These are phyloP conservation scores for Hypocreales sp. DNA, from an alignment of 2,329 filamentous ascomycete genomes.

Conservation along the genomic window DNA sequence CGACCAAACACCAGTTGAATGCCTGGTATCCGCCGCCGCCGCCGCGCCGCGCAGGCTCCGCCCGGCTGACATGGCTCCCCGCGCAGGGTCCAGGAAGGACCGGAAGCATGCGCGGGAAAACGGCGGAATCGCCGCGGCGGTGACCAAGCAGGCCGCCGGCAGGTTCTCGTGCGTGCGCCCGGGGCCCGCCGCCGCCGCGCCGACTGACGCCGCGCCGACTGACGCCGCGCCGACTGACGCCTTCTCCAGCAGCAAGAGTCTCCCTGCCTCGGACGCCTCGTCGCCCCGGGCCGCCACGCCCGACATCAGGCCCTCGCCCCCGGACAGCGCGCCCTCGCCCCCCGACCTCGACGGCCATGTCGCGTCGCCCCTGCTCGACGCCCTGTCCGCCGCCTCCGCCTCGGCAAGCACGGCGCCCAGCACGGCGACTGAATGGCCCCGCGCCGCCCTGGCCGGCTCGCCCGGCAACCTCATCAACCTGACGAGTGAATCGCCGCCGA, in stretches of 20 bases:
- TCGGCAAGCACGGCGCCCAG: conserved; percentile 31
- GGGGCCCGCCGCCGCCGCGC: neutral
- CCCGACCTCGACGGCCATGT: conserved; percentile 11
- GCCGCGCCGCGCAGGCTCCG: conserved; percentile 4
- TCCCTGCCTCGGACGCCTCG: conserved; percentile 25
- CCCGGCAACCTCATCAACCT: conserved; percentile 36
- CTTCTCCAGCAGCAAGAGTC: conserved; percentile 12
- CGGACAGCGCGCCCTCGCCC: conserved; percentile 15
- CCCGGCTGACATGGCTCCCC: conserved; percentile 8
- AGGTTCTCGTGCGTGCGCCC: conserved; percentile 31
- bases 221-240: conserved; percentile 14
- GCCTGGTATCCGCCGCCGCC: conserved; percentile 2
- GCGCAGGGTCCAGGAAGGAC: conserved; percentile 31
- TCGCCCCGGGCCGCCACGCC: conserved; percentile 28
- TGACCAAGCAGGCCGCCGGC: conserved; percentile 34
- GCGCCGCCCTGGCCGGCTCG: conserved; percentile 27
- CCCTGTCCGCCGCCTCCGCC: conserved; percentile 31
- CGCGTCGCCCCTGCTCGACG: conserved; percentile 30
- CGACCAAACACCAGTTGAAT: conserved; percentile 1
- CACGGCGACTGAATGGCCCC: conserved; percentile 29
- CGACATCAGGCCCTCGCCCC: conserved; percentile 24
- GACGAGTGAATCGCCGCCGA: conserved; percentile 35
- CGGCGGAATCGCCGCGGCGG: conserved; percentile 35
- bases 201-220: conserved; percentile 11
- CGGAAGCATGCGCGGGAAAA: conserved; percentile 39